phyloP scores from a whole-genome alignment of 257 asterid species.

The Phtheirospermum japonicum region DNA sequence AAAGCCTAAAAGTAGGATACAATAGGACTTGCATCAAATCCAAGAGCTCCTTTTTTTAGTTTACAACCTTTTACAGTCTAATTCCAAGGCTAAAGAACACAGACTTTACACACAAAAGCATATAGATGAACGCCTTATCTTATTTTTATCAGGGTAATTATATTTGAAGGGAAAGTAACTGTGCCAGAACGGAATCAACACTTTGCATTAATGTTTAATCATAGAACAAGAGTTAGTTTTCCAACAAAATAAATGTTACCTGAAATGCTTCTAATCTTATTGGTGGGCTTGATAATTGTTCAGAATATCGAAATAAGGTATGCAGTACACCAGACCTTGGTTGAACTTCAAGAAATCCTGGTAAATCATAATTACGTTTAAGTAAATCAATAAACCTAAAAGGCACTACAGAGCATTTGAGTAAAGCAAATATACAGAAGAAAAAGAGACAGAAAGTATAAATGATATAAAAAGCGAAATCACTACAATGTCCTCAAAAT shows the following conservation, averaged over 20 bases:
- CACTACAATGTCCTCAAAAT: not conserved
- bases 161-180: slow-evolving; percentile 7
- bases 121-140: slow-evolving; percentile 13
- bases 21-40: not conserved
- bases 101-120: not conserved
- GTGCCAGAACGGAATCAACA: slow-evolving; percentile 17
- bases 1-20: slow-evolving; percentile 6
- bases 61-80: slow-evolving; percentile 1
- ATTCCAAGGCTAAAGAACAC: not conserved
- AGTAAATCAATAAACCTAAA: slow-evolving; percentile 24
- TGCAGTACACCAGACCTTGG: slow-evolving; percentile 55
- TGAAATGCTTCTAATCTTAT: slow-evolving; percentile 81
- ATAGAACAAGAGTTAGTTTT: slow-evolving; percentile 23
- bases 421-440: slow-evolving; percentile 9
- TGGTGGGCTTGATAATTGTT: slow-evolving; percentile 54
- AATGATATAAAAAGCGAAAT: not conserved
- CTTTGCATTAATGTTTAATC: slow-evolving; percentile 13
- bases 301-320: slow-evolving; percentile 52
- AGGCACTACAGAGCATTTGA: slow-evolving; percentile 10
- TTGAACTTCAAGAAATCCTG: slow-evolving; percentile 59
- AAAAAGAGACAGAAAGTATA: slow-evolving; percentile 12
- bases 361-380: slow-evolving; percentile 30
- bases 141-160: slow-evolving; percentile 7
- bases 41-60: not conserved
- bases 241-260: slow-evolving; percentile 46